A percentile compares a stretch with the other conserved stretches of the same genome.
phyloP scores from a whole-genome alignment of 1,139 yeast genomes.

The Groenewaldozyma auringiensis region DNA sequence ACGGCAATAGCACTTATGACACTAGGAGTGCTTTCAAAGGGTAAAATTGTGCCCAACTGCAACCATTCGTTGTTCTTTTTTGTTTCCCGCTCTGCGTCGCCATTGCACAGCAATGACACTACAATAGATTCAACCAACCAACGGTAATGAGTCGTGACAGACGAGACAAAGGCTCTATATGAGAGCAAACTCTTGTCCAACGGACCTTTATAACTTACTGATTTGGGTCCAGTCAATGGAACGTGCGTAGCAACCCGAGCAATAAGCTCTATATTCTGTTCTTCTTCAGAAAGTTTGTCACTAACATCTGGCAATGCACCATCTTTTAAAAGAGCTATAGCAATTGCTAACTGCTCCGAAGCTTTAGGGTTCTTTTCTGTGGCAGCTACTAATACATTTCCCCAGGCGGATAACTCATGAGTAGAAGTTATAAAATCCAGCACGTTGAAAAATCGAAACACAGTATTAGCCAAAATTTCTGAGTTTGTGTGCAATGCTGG shows the following conservation, averaged over 20 bases:
- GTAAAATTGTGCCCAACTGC: constrained; percentile 46
- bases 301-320: constrained; percentile 8
- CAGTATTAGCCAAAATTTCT: constrained; percentile 53
- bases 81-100: constrained; percentile 40
- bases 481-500: constrained; percentile 34
- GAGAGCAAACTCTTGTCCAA: constrained; percentile 54
- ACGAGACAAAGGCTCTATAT: constrained; percentile 60
- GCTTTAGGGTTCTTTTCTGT: constrained; percentile 24
- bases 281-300: constrained; percentile 20
- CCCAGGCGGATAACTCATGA: constrained; percentile 46
- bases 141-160: constrained; percentile 44
- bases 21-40: constrained; percentile 48
- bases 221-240: constrained; percentile 43
- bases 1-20: constrained; percentile 35
- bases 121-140: constrained; percentile 49
- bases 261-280: constrained; percentile 41
- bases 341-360: constrained; percentile 22
- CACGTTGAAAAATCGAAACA: constrained; percentile 51
- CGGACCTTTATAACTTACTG: constrained; percentile 63
- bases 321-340: constrained; percentile 25
- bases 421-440: constrained; percentile 46
- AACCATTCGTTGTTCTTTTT: constrained; percentile 50
- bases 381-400: constrained; percentile 39
- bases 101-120: constrained; percentile 45
- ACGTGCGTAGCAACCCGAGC: constrained; percentile 54